Base-by-base conservation (phyloP, 1,284 basidiomycete species). In the Peniophora sp. region DNA sequence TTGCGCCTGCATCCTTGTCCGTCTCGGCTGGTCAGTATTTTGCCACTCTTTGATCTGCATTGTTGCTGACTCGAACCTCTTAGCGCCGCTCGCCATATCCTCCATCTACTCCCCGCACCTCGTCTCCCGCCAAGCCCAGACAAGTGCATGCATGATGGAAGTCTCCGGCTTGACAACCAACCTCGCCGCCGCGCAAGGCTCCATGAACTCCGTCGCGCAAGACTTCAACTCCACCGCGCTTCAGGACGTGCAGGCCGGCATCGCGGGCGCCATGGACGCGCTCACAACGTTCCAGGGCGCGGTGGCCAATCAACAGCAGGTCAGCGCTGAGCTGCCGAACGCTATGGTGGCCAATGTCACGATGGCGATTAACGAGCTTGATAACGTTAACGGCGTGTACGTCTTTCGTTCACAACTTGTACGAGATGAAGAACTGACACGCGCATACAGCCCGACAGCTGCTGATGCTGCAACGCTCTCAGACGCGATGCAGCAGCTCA, bases 11-110 rank as follows among this genome's bases (percentile, higher is more conserved):
- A 22, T 5, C 23, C 9, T n/a, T 41, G 8, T 1, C 20, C 9
- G 44, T 45, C 5, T 45, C 44, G 16, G 44, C 44, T n/a, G 44
- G 44, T 45, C n/a, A n/a, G n/a, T n/a, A n/a, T n/a, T n/a, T 11
- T 25, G 44, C 22, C 38, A n/a, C 38, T 20, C n/a, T 41, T 8
- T 20, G 8, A n/a, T 41, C 19, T 41, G 16, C 38, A 20, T 20
- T 20, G 34, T 17, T n/a, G 19, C 16, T 41, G 38, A 41, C 19
- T n/a, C n/a, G n/a, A n/a, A 20, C 38, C n/a, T 41, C 8, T n/a
- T 41, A 41, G 38, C 38, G 19, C 38, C 38, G 5, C 38, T 41
- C 38, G n/a, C n/a, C 38, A 20, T 41, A 6, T 8, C n/a, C 5
- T 17, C n/a, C 38, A 41, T 41, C 16, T 8, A 6, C 16, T 17